A percentile compares a stretch with the other conserved stretches of the same genome.
Conservation (phyloP, 148 eudicot genomes). For the Fagopyrum homotropicum region DNA sequence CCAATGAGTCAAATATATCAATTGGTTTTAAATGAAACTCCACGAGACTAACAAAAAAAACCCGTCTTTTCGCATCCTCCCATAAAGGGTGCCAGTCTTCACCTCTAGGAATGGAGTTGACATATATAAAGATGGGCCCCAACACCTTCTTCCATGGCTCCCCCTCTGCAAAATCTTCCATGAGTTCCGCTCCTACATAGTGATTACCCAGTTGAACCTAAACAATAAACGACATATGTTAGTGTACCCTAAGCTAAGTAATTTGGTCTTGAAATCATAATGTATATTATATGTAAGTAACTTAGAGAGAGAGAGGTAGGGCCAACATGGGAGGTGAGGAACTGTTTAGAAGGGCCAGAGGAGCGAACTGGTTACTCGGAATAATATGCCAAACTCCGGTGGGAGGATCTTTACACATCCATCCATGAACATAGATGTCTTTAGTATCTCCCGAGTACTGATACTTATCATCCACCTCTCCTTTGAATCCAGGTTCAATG, state of each 20-base stretch:
- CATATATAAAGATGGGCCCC: constrained; percentile 71
- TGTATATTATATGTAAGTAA: too few species aligned
- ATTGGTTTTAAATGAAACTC: too few species aligned
- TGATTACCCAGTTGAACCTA: constrained; percentile 59
- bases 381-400: constrained; percentile 86
- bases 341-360: constrained; percentile 79
- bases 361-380: constrained; percentile 68
- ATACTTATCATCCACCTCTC: constrained; percentile 89
- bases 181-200: constrained; percentile 62
- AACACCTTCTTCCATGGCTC: constrained; percentile 85
- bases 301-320: constrained; percentile 21
- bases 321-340: constrained; percentile 86
- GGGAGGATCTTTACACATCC: constrained; percentile 68
- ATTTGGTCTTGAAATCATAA: too few species aligned
- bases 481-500: constrained; percentile 66
- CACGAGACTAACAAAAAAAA: not conserved
- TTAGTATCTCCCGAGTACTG: constrained; percentile 14
- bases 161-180: constrained; percentile 40
- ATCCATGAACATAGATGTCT: constrained; percentile 79
- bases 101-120: constrained; percentile 41
- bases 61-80: constrained; percentile 83
- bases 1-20: too few species aligned
- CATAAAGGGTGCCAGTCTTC: constrained; percentile 50
- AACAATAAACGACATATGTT: not conserved
- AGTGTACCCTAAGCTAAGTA: too few species aligned